Conservation (phyloP, 2,329 filamentous ascomycete genomes). For the Metarhizium guizhouense region DNA sequence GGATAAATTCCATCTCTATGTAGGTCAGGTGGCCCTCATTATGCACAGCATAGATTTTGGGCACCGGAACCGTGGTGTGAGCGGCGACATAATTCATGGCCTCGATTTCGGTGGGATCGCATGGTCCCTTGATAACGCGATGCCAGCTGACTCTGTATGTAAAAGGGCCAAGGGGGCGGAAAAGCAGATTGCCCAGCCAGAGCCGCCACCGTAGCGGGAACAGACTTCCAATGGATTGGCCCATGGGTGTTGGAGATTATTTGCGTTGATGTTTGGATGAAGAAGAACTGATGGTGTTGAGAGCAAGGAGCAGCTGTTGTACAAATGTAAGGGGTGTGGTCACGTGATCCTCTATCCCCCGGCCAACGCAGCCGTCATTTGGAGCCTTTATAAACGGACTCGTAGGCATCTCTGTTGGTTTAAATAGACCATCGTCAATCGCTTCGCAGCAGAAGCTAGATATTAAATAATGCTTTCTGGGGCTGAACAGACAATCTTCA, state of each 20-base stretch:
- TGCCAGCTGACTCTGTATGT: conserved; percentile 17
- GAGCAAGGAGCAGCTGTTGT: too few relatives aligned
- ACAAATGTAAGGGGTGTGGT: too few relatives aligned
- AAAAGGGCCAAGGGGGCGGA: conserved; percentile 1
- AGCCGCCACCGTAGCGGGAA: conserved; percentile 16
- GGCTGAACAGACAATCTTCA: too few relatives aligned
- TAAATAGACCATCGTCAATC: too few relatives aligned
- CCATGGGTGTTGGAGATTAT: conserved; percentile 10
- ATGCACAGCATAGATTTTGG: conserved; percentile 16
- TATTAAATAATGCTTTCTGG: too few relatives aligned
- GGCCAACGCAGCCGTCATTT: too few relatives aligned
- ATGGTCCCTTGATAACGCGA: conserved; percentile 21
- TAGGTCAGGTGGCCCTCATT: conserved; percentile 10
- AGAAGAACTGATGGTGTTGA: too few relatives aligned
- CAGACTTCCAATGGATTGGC: conserved; percentile 14
- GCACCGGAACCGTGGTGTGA: conserved; percentile 19
- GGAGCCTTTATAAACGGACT: too few relatives aligned
- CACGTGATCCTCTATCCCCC: too few relatives aligned
- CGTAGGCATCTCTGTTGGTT: too few relatives aligned
- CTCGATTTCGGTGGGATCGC: conserved; percentile 18
- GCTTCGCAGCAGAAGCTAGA: too few relatives aligned
- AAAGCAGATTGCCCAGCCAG: conserved; percentile 18
- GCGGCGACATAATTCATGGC: conserved; percentile 20
- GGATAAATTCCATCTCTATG: conserved; percentile 19
- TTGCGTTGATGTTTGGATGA: too few relatives aligned